Evolutionary conservation across 176 grass and related monocot genomes (phyloP).

Genomic region (Thalia dealbata): DNA sequence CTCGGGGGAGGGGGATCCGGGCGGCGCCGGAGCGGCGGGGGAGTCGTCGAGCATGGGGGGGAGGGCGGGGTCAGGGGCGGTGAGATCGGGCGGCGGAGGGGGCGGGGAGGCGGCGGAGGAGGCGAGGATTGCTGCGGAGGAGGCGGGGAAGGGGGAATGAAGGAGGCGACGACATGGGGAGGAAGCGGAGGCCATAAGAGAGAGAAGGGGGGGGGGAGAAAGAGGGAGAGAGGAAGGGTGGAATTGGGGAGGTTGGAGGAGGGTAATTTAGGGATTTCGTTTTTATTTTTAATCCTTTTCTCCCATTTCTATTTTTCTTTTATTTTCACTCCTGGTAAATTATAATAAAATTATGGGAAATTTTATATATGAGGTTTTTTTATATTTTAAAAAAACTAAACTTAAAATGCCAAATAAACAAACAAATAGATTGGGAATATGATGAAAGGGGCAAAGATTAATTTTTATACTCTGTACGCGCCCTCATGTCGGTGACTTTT

Average conservation of each 20-base stretch:
- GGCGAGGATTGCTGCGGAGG: too few species aligned
- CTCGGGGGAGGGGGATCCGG: slow-evolving; percentile 1
- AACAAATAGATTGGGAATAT: too few species aligned
- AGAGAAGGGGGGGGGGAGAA: background rate
- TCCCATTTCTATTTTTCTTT: too few species aligned
- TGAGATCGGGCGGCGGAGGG: background rate
- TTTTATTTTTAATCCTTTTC: background rate
- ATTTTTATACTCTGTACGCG: too few species aligned
- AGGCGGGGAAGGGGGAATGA: background rate
- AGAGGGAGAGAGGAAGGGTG: too few species aligned
- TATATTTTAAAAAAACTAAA: too few species aligned
- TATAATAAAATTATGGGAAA: too few species aligned
- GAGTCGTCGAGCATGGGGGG: slow-evolving; percentile 1
- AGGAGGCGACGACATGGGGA: slow-evolving; percentile 21
- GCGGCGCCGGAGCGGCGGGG: background rate
- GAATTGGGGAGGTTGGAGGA: background rate
- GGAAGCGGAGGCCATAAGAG: slow-evolving; percentile 8
- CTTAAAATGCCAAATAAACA: too few species aligned
- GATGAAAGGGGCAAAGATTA: too few species aligned
- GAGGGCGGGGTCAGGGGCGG: background rate
- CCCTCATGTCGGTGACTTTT: too few species aligned
- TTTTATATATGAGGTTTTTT: too few species aligned
- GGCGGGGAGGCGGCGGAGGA: background rate
- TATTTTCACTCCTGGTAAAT: too few species aligned
- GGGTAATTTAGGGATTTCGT: slow-evolving; percentile 1